A percentile compares a stretch with the other conserved stretches of the same genome.
phyloP scores from a whole-genome alignment of 352 stramenopile genomes.

The Phytophthora ramorum region DNA sequence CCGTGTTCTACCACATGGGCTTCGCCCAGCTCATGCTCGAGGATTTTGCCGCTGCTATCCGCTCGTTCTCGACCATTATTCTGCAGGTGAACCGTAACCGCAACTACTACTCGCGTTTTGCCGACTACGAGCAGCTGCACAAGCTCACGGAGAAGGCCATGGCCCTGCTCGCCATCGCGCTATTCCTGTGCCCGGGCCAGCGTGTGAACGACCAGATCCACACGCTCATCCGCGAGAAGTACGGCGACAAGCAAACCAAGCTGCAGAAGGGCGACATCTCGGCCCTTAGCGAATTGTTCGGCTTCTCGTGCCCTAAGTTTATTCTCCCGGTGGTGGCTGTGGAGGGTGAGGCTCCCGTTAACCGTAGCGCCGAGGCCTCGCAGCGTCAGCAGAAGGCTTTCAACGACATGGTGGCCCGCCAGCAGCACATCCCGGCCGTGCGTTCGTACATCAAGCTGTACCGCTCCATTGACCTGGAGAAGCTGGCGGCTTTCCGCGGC shows the following conservation, averaged over 20 bases:
- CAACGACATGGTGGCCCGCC: conserved; percentile 88
- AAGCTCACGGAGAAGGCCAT: conserved; percentile 97
- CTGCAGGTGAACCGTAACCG: conserved; percentile 89
- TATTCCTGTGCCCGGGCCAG: conserved; percentile 90
- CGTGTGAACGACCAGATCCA: conserved; percentile 89
- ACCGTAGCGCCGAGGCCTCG: conserved; percentile 68
- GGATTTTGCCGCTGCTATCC: conserved; percentile 94
- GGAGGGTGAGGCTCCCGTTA: conserved; percentile 56
- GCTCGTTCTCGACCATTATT: conserved; percentile 91
- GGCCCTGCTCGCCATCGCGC: conserved; percentile 91
- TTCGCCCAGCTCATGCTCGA: conserved; percentile 98
- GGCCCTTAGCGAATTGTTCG: conserved; percentile 91
- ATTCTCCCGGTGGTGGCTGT: conserved; percentile 87
- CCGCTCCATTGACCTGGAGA: conserved; percentile 94
- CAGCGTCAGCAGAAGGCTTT: conserved; percentile 89
- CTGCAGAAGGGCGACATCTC: conserved; percentile 83
- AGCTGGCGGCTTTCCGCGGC: conserved; percentile 93
- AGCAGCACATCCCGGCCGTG: conserved; percentile 91
- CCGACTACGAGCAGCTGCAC: conserved; percentile 94
- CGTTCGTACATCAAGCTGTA: conserved; percentile 97
- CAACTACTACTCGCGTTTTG: conserved; percentile 92
- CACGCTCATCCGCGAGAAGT: conserved; percentile 94
- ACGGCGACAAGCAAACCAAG: conserved; percentile 91
- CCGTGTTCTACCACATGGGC: conserved; percentile 97
- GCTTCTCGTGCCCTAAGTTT: conserved; percentile 95